These are phyloP conservation scores for Eucalyptus cladocalyx DNA, from an alignment of 345 rosid species.

Conservation along the genomic window DNA sequence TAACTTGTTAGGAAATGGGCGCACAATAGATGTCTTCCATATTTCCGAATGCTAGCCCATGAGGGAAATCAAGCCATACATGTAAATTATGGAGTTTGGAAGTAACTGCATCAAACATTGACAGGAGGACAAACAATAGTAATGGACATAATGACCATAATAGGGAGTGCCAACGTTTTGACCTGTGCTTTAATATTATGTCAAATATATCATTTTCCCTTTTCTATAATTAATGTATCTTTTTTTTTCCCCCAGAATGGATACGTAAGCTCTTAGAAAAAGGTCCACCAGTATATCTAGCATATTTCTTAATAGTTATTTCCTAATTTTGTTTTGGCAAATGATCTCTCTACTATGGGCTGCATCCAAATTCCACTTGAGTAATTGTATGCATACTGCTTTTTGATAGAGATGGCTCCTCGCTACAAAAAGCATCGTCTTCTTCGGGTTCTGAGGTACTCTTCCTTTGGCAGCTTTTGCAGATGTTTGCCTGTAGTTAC, in stretches of 20 bases:
- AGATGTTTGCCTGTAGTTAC: neutral
- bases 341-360: neutral
- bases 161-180: neutral
- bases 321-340: neutral
- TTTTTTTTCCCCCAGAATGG: neutral
- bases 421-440: slow-evolving; percentile 23
- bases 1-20: neutral
- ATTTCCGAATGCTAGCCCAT: neutral
- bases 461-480: neutral
- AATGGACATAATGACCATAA: neutral
- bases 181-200: neutral
- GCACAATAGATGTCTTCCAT: neutral
- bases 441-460: slow-evolving; percentile 39
- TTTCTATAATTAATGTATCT: neutral
- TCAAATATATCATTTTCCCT: neutral
- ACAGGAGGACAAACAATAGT: neutral
- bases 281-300: neutral
- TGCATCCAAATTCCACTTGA: neutral
- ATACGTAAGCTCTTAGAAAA: neutral
- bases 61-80: neutral
- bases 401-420: slow-evolving; percentile 18
- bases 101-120: neutral
- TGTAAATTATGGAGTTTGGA: neutral
- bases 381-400: neutral
- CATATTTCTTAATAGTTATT: neutral